Conservation (phyloP, 1,284 basidiomycete genomes). For the Rhodotorula mucilaginosa region DNA sequence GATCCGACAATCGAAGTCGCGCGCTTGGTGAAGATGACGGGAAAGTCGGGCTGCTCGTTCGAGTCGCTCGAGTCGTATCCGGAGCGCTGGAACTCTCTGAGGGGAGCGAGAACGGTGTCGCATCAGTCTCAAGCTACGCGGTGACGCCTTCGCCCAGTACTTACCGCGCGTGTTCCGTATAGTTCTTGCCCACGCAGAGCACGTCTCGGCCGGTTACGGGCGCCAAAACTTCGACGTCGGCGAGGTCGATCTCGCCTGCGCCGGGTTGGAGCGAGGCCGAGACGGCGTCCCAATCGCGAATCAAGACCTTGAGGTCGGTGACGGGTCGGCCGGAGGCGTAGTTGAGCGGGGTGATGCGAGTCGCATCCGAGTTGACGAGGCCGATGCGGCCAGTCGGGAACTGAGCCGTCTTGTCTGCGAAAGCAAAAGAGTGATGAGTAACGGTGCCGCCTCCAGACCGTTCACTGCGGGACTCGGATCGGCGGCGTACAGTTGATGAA, state of each 20-base stretch:
- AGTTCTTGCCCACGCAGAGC: conserved; percentile 46
- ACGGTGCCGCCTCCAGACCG: not conserved
- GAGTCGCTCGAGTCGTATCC: conserved; percentile 46
- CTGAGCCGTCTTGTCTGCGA: not conserved
- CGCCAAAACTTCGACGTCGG: conserved; percentile 40
- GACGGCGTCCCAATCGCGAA: conserved; percentile 42
- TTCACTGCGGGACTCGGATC: not conserved
- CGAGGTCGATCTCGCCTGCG: conserved; percentile 24
- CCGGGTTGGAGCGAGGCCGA: conserved; percentile 25
- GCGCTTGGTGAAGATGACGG: conserved; percentile 49
- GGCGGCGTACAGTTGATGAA: not conserved
- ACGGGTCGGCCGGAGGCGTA: conserved; percentile 39
- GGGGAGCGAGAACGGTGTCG: not conserved
- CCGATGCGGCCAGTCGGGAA: conserved; percentile 28
- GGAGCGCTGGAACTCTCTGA: conserved; percentile 44
- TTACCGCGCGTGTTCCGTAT: conserved; percentile 42
- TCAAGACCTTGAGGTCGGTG: conserved; percentile 37
- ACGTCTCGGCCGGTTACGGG: conserved; percentile 45
- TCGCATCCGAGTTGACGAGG: conserved; percentile 27
- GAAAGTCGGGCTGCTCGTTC: conserved; percentile 44
- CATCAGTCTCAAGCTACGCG: not conserved
- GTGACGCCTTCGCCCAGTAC: too few relatives aligned
- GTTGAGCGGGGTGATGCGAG: conserved; percentile 34
- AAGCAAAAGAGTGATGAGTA: not conserved
- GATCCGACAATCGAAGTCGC: conserved; percentile 46